Conservation (phyloP, 2,329 filamentous ascomycete genomes). For the Annulohypoxylon truncatum region DNA sequence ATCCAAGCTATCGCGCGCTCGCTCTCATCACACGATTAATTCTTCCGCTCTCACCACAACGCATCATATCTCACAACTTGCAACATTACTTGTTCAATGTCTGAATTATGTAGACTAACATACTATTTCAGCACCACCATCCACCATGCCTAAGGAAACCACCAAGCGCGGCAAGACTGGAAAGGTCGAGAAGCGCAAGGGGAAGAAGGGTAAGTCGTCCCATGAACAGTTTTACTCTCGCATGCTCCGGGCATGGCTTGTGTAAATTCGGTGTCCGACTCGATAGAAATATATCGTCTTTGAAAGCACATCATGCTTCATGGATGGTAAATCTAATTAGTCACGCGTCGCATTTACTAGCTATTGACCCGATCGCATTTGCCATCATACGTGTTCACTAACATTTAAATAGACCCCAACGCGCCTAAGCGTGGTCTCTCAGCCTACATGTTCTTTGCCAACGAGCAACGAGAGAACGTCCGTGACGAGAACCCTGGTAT, state of each 20-base stretch:
- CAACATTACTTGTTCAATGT: neutral
- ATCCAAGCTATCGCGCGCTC: conserved; percentile 19
- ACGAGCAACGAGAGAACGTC: conserved; percentile 98
- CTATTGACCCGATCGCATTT: neutral
- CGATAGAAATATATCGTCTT: neutral
- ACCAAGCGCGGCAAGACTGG: conserved; percentile 63
- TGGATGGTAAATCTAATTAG: neutral
- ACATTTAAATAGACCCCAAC: conserved; percentile 78
- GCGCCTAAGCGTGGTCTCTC: conserved; percentile 99
- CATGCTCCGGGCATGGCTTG: neutral
- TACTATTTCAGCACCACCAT: conserved; percentile 42
- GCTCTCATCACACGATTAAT: neutral
- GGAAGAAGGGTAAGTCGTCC: conserved; percentile 68
- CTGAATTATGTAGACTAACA: conserved; percentile 44
- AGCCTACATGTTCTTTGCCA: conserved; percentile 99
- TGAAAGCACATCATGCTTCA: neutral
- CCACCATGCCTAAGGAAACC: conserved; percentile 70
- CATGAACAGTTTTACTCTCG: neutral
- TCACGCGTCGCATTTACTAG: neutral
- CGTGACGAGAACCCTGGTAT: conserved; percentile 98
- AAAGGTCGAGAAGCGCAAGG: conserved; percentile 67
- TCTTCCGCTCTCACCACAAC: neutral
- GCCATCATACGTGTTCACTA: conserved; percentile 2
- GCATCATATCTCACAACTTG: neutral
- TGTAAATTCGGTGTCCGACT: neutral